These are phyloP conservation scores for Lactarius vividus DNA, from an alignment of 768 basidiomycete genomes.

Conservation along the genomic window DNA sequence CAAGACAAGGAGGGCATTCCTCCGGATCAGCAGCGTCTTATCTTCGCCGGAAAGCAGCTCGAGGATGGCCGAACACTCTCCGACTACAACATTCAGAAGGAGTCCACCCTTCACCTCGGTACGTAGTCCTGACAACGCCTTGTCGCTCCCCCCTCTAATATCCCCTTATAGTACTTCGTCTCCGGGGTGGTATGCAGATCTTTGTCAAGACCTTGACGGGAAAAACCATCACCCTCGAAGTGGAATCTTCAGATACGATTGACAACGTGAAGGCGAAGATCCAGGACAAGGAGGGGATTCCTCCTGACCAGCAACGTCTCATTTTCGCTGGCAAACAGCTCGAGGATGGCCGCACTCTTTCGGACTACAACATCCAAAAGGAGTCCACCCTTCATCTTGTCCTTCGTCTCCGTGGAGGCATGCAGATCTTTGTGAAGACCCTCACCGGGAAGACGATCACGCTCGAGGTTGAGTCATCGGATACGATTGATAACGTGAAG, in stretches of 20 bases:
- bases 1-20: slow-evolving; percentile 40
- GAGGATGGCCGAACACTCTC: slow-evolving; percentile 52
- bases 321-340: slow-evolving; percentile 36
- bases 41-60: slow-evolving; percentile 48
- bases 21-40: slow-evolving; percentile 37
- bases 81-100: slow-evolving; percentile 37
- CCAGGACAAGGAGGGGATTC: slow-evolving; percentile 36
- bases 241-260: slow-evolving; percentile 39
- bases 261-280: slow-evolving; percentile 36
- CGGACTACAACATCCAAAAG: slow-evolving; percentile 36
- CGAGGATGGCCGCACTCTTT: slow-evolving; percentile 35
- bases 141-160: not conserved
- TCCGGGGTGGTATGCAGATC: slow-evolving; percentile 42
- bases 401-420: slow-evolving; percentile 27
- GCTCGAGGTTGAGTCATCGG: slow-evolving; percentile 25
- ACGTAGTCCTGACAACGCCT: slow-evolving; percentile 17
- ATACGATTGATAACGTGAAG: slow-evolving; percentile 27
- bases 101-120: slow-evolving; percentile 35
- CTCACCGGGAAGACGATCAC: slow-evolving; percentile 27
- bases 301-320: slow-evolving; percentile 35
- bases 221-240: slow-evolving; percentile 58
- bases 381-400: slow-evolving; percentile 34
- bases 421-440: slow-evolving; percentile 28
- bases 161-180: slow-evolving; percentile 39
- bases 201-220: slow-evolving; percentile 51